Conservation (phyloP, 2,329 filamentous ascomycete species). For the Fusarium sp. region DNA sequence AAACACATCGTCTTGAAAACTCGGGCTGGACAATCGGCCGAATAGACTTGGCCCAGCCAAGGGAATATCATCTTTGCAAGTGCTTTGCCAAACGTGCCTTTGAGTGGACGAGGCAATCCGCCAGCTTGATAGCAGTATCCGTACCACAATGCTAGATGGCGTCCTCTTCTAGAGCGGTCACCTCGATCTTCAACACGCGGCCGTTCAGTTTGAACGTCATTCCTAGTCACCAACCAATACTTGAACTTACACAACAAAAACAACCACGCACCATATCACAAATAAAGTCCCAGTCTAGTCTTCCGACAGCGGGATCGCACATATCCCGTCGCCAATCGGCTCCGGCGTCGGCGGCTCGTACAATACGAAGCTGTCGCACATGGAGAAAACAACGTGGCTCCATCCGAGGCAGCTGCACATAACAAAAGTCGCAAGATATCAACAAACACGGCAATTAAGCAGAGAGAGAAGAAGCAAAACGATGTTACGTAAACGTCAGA, state of each 20-base stretch:
- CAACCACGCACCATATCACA: slow-evolving; percentile 7
- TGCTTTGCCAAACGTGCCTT: neutral
- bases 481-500: slow-evolving; percentile 19
- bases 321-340: slow-evolving; percentile 24
- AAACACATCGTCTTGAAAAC: neutral
- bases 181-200: slow-evolving; percentile 1
- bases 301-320: slow-evolving; percentile 3
- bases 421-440: neutral
- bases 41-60: neutral
- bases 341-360: slow-evolving; percentile 24
- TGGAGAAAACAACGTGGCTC: slow-evolving; percentile 14
- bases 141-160: neutral
- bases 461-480: slow-evolving; percentile 1
- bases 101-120: neutral
- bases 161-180: neutral
- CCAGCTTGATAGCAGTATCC: neutral
- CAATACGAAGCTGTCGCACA: slow-evolving; percentile 23
- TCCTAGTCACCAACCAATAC: slow-evolving; percentile 14
- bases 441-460: slow-evolving; percentile 12
- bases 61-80: neutral
- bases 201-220: neutral
- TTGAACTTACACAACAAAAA: slow-evolving; percentile 15
- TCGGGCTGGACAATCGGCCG: neutral
- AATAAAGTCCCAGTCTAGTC: slow-evolving; percentile 9
- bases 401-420: slow-evolving; percentile 14